Conservation (phyloP, 768 basidiomycete species). For the Lentinula guzmanii region DNA sequence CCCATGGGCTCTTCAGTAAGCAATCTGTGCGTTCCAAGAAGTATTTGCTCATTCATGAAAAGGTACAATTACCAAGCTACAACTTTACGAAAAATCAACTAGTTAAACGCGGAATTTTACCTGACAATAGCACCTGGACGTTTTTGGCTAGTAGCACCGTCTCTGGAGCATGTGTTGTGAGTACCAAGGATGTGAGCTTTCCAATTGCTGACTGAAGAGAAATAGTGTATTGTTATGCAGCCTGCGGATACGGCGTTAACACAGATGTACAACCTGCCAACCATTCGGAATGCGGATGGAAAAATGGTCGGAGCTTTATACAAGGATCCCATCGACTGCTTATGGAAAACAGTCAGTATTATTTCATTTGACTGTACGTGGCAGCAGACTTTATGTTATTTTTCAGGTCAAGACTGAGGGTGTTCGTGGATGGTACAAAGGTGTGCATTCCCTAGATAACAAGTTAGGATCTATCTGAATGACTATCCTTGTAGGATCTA, state of each 20-base stretch:
- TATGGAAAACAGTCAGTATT: conserved; percentile 73
- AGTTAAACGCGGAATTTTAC: conserved; percentile 58
- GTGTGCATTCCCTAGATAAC: conserved; percentile 22
- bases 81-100: conserved; percentile 87
- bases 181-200: too few species aligned
- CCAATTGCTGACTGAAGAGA: too few species aligned
- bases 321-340: conserved; percentile 89
- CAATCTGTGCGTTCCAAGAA: neutral
- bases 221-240: conserved; percentile 78
- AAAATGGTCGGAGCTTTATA: conserved; percentile 72
- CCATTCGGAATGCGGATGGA: conserved; percentile 63
- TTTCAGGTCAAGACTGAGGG: conserved; percentile 70
- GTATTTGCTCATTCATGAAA: neutral
- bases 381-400: too few species aligned
- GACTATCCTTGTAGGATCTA: conserved; percentile 55
- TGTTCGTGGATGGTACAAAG: conserved; percentile 93
- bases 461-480: too few species aligned
- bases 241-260: conserved; percentile 92
- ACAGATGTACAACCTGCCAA: conserved; percentile 95
- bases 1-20: conserved; percentile 81
- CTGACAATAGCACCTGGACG: conserved; percentile 77
- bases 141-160: conserved; percentile 85
- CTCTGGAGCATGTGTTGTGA: conserved; percentile 77
- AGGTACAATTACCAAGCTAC: conserved; percentile 95
- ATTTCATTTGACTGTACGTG: too few species aligned